phyloP scores from a whole-genome alignment of 768 basidiomycete species.

The Lanmaoa rubissima region DNA sequence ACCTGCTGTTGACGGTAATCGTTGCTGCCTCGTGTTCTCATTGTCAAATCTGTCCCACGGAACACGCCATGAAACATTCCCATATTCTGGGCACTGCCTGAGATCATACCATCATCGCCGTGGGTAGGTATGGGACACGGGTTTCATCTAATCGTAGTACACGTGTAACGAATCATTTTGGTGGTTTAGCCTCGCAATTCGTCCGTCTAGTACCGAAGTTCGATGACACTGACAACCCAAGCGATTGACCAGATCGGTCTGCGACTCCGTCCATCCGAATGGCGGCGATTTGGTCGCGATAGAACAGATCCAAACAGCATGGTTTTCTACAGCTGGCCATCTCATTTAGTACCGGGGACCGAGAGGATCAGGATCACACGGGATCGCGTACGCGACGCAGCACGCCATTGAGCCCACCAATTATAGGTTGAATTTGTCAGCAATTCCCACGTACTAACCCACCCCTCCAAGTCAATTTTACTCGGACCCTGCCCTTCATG shows the following conservation, averaged over 20 bases:
- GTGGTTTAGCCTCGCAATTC: constrained; percentile 10
- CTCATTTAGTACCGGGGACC: constrained; percentile 11
- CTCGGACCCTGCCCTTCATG: constrained; percentile 16
- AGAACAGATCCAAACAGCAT: constrained; percentile 14
- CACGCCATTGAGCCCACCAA: constrained; percentile 7
- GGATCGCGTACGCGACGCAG: constrained; percentile 19
- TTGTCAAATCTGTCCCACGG: constrained; percentile 20
- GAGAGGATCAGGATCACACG: constrained; percentile 24
- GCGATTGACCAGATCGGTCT: not conserved
- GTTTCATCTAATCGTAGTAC: constrained; percentile 18
- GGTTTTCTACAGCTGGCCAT: constrained; percentile 13
- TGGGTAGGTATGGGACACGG: constrained; percentile 16
- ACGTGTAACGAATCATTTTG: constrained; percentile 20
- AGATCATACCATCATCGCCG: constrained; percentile 13
- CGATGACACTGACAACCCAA: not conserved
- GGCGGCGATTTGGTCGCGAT: constrained; percentile 3
- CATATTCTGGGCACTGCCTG: constrained; percentile 3
- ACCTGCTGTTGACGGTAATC: constrained; percentile 11
- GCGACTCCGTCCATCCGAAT: not conserved
- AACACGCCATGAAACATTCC: constrained; percentile 8
- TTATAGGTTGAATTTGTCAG: constrained; percentile 26
- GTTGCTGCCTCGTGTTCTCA: constrained; percentile 30
- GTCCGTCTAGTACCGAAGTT: not conserved
- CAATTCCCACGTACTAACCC: constrained; percentile 10
- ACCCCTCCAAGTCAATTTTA: constrained; percentile 25